Evolutionary conservation across 805 yeast species (phyloP).

Genomic region (Komagataella pastoris): DNA sequence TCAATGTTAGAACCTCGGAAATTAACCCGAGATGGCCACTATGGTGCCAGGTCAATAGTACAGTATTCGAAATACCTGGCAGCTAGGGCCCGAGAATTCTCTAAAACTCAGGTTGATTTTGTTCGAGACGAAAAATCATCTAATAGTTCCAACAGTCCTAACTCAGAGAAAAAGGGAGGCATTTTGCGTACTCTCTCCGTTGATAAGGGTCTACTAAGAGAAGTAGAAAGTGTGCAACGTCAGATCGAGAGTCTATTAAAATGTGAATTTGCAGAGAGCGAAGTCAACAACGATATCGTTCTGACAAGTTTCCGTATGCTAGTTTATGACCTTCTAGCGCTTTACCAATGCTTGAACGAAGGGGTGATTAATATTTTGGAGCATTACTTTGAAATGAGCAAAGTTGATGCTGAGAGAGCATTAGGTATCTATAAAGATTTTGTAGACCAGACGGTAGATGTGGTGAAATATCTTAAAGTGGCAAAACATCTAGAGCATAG

Average conservation of each 20-base stretch:
- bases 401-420: constrained; percentile 76
- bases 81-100: constrained; percentile 57
- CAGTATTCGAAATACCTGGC: constrained; percentile 64
- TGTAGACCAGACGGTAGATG: constrained; percentile 76
- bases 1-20: constrained; percentile 44
- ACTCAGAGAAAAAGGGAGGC: constrained; percentile 35
- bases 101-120: constrained; percentile 54
- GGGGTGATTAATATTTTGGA: constrained; percentile 91
- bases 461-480: constrained; percentile 73
- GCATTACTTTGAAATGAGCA: constrained; percentile 88
- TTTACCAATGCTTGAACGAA: constrained; percentile 86
- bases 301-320: constrained; percentile 77
- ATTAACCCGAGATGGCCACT: constrained; percentile 15
- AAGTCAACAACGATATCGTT: constrained; percentile 72
- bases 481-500: constrained; percentile 83
- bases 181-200: constrained; percentile 52
- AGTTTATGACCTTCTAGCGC: constrained; percentile 76
- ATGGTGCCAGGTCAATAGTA: constrained; percentile 32
- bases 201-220: constrained; percentile 72
- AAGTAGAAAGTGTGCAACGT: constrained; percentile 71
- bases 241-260: constrained; percentile 67
- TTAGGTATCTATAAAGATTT: constrained; percentile 73
- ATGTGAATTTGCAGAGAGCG: constrained; percentile 67
- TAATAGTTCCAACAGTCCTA: constrained; percentile 16
- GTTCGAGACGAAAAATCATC: constrained; percentile 46